Evolutionary conservation across 2,329 filamentous ascomycete species (phyloP), one percentile per base, ranked within the genome.

Genomic region (Paradendryphiella salina): DNA sequence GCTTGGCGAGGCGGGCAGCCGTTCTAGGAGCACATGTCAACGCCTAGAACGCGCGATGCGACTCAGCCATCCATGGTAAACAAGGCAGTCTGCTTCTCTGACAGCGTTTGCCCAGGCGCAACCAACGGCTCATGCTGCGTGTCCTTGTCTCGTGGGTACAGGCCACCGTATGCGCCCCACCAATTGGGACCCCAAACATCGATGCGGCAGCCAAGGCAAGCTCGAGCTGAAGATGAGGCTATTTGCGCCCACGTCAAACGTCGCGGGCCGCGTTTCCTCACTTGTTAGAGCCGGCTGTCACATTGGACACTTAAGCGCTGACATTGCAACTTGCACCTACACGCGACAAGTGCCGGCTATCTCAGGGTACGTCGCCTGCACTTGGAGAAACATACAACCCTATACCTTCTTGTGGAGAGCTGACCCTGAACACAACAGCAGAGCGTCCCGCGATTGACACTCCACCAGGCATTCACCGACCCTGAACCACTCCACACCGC

Each of bases 151-250:
- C 52, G 40, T 45, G 39, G 41, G 45, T 50, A 34, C 46, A 34
- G 20, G 21, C 34, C 31, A 45, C 14, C 23, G 31, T 14, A 14
- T 37, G 40, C 29, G 47, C 49, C 46, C 58, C 53, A 52, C 52
- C 57, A 21, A 55, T 55, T 60, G 53, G 60, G 36, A 51, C 50
- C 56, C 58, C 46, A 55, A 54, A 59, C 57, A 57, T 57, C 23
- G 48, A 48, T 56, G 55, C 59, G 59, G 63, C 57, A 52, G 60
- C 59, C 61, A 64, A 65, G 60, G 49, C 50, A 57, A 40, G 54
- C 52, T 41, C 52, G 52, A 49, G 52, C 49, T 52, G 52, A 31
- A 28, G 37, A 41, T 59, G 56, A 52, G 47, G 52, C 42, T 49
- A 47, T 48, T 48, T 50, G 51, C 32, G 50, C 46, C 50, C 47